Evolutionary conservation across 106 monocot species (phyloP), one percentile per base, ranked within the genome.

Genomic region (Agapanthus africanus): DNA sequence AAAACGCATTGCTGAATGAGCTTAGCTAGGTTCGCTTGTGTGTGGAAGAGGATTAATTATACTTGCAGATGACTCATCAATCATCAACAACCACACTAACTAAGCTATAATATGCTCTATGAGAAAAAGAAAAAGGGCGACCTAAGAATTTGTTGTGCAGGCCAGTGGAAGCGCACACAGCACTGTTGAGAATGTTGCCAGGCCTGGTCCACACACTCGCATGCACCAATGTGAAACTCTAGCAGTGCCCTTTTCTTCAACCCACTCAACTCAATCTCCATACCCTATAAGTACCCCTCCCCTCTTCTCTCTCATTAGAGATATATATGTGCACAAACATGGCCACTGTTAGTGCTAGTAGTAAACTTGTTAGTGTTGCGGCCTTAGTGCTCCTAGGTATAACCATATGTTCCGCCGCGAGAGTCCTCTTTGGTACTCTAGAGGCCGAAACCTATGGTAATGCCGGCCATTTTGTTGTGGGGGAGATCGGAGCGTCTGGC

Each of bases 351-450:
- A 33, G 31, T 21, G 19, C 25, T 41, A 57, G 33, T n/a, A 63
- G 11, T 30, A 74, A 18, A 50, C 41, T 64, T 54, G 50, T 60
- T 31, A 39, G 25, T 63, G 63, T 50, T 34, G 64, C 67, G 21
- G 30, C 63, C 14, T 21, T 73, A 22, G 67, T 79, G 14, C n/a
- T 74, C 27, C 26, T 79, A 8, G 59, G 79, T 15, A 54, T 35
- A 19, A 54, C 61, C 1, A 26, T 74, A 54, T 79, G 79, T 52
- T 74, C 68, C 6, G 79, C 79, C 13, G 38, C 79, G 41, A 74
- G 79, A 44, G 38, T 47, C 27, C 74, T 74, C 26, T 36, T 60
- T 51, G n/a, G n/a, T n/a, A 31, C 57, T 37, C 49, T 73, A 3
- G 79, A 68, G 10, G 69, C 42, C 40, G 49, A 4, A 11, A 31